Evolutionary conservation across 2,329 filamentous ascomycete species (phyloP), one percentile per base, ranked within the genome.

Genomic region (Penicillium sp.): DNA sequence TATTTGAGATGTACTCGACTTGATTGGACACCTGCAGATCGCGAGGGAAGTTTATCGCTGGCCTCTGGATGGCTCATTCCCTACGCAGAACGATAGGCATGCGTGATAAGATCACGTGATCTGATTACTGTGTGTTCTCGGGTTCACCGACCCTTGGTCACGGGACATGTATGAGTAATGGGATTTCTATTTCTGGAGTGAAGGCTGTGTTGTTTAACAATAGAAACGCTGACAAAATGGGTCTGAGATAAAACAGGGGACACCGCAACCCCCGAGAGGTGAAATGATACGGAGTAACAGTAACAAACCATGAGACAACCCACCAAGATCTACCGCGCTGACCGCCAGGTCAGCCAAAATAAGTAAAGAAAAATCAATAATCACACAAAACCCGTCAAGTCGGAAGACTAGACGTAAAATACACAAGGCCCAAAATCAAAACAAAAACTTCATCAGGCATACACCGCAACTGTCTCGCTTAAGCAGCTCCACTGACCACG

Each of bases 381-480:
- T 14, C 39, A 52, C 52, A 45, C 24, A 46, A 52, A 37, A 52
- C 22, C 39, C 37, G 22, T 3, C 33, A 33, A 26, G 44, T n/a
- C 14, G 26, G n/a, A 16, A 46, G 26, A 22, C 29, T 21, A 19
- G 22, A 37, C 3, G 24, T 48, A 44, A 57, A 52, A 29, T 41
- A 46, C 35, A 35, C 29, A 49, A 52, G 27, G 29, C 27, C 26
- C 11, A 27, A 22, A 27, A 52, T 43, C 16, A 29, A 37, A 48
- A 53, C 22, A 27, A 46, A 39, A n/a, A 39, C n/a, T 24, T 31
- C 33, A 37, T 52, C 19, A 45, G 49, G 54, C 51, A 53, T 59
- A 60, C 61, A 64, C 63, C 61, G 63, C 61, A 59, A 56, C 44
- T 60, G 27, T 57, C 50, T 62, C 61, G 61, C 59, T 62, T 58